Percentiles rank a stretch among this genome's conserved stretches.
These are phyloP conservation scores for Coccomyxa subellipsoidea DNA, from an alignment of 163 green algal species.

Conservation along the genomic window DNA sequence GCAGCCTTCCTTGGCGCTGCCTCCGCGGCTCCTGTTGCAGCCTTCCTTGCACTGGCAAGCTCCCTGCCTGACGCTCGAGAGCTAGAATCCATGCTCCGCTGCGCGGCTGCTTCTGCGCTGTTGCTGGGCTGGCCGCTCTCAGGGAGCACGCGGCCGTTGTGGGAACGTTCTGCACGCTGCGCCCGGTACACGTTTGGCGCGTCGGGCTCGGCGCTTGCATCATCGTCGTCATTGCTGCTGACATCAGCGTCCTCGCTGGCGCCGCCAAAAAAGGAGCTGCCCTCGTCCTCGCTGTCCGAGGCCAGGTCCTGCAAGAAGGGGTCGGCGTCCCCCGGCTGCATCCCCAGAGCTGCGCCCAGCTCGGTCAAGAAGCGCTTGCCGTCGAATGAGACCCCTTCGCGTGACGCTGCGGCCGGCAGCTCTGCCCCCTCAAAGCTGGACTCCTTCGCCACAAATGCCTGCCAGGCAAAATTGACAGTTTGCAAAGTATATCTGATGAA, in stretches of 20 bases:
- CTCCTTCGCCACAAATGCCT: conserved; percentile 37
- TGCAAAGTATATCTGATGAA: too few relatives aligned
- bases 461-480: too few relatives aligned
- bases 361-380: conserved; percentile 14
- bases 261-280: conserved; percentile 45
- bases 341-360: conserved; percentile 22
- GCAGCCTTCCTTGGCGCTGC: neutral
- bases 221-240: conserved; percentile 9
- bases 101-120: too few relatives aligned
- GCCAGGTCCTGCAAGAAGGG: neutral
- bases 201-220: neutral
- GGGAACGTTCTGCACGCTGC: neutral
- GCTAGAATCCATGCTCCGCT: too few relatives aligned
- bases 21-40: neutral
- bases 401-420: conserved; percentile 17
- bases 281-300: conserved; percentile 34
- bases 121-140: neutral
- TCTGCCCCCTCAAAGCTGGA: conserved; percentile 50
- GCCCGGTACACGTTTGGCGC: neutral
- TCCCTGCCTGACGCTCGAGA: too few relatives aligned
- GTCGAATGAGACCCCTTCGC: conserved; percentile 1
- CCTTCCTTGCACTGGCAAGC: neutral
- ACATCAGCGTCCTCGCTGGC: conserved; percentile 17
- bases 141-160: neutral
- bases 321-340: conserved; percentile 1